Evolutionary conservation across 140 eudicot species (phyloP), one percentile per base, ranked within the genome.

Genomic region (Anethum foeniculum): DNA sequence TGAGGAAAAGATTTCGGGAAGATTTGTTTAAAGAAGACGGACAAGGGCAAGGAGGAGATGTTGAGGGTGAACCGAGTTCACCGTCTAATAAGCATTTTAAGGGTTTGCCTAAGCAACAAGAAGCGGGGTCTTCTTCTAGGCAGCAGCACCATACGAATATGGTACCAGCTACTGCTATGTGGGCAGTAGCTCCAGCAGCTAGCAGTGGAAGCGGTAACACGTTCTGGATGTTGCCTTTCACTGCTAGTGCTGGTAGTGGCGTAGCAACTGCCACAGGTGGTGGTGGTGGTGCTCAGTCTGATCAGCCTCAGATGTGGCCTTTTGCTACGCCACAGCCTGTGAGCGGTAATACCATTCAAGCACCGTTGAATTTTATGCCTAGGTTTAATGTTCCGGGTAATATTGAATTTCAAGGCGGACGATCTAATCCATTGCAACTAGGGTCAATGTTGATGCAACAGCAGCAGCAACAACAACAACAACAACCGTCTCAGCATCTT

Each of bases 1-100:
- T 89, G 81, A 71, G 91, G 8, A 91, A 89, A 76, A 84, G 97
- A 77, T 89, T 73, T 32, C 60, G 97, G 46, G 97, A 91, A 75
- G 97, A 91, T 89, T 89, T 91, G 65, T 91, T 91, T 44, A 91
- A 91, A 69, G 97, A 91, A 25, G 97, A 89, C 18, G 86, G 79
- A 30, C 74, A 84, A 23, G 58, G 6, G 0, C 68, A 60, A 67
- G 73, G 73, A 4, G 92, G 83, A 85, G 86, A 41, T 1, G 44
- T 83, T 3, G 72, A 80, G 10, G 91, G 84, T 18, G 91, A 85
- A 44, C 68, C 90, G 4, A 43, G 73, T 34, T 85, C 93, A 15
- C 93, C 94, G 5, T 71, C 97, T 0, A 80, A 83, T 65, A 91
- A 89, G 78, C 92, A 88, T 60, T 89, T 83, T 41, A 91, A 91